Conservation (phyloP, 352 stramenopile genomes). For the Globisporangium yorkense region DNA sequence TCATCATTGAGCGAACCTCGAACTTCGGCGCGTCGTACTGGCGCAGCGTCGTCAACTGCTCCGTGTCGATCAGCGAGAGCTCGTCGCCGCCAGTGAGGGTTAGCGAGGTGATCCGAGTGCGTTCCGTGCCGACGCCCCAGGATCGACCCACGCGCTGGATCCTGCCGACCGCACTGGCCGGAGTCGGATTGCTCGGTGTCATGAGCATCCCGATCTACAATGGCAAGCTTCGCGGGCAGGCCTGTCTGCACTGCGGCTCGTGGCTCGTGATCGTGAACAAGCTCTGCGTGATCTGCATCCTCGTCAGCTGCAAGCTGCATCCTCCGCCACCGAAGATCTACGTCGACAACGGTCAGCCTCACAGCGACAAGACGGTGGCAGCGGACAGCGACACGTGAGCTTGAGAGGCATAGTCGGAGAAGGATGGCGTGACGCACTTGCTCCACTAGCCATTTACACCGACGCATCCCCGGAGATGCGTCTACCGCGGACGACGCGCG, state of each 20-base stretch:
- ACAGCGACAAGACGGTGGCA: constrained; percentile 13
- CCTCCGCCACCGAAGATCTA: constrained; percentile 54
- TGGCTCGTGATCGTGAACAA: constrained; percentile 49
- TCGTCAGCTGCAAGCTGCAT: constrained; percentile 45
- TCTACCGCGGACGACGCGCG: constrained; percentile 27
- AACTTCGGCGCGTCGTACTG: constrained; percentile 53
- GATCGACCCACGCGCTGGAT: constrained; percentile 28
- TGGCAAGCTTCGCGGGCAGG: constrained; percentile 32
- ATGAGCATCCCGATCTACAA: constrained; percentile 53
- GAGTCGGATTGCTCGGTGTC: constrained; percentile 14
- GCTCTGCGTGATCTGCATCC: constrained; percentile 49
- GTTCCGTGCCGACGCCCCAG: constrained; percentile 34
- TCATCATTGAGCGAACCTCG: constrained; percentile 43
- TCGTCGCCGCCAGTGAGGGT: constrained; percentile 30
- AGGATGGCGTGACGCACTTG: neutral
- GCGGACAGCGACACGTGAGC: constrained; percentile 2
- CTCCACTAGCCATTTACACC: constrained; percentile 1
- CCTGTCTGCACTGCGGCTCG: constrained; percentile 63
- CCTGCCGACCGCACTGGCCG: constrained; percentile 13
- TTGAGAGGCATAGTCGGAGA: neutral
- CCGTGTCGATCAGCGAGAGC: constrained; percentile 46
- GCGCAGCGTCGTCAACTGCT: constrained; percentile 65
- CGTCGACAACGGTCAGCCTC: constrained; percentile 30
- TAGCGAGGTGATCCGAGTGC: constrained; percentile 51
- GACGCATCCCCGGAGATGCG: too few species aligned